Conservation (phyloP, 139 green algal genomes). For the Chlamydomonas schloesseri region DNA sequence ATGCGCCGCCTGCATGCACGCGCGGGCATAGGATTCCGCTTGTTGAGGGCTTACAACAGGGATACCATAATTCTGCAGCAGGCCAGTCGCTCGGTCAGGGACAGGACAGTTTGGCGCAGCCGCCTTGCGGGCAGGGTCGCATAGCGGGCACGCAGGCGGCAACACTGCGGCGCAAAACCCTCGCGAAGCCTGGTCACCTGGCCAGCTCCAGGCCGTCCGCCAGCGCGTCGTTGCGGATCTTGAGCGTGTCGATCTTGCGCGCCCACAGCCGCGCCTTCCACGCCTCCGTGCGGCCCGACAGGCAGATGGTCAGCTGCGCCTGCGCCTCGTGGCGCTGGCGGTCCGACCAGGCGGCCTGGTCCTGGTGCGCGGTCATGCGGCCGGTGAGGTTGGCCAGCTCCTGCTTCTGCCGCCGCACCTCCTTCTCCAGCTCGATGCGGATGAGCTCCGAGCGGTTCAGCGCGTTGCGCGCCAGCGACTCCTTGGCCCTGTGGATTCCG, state of each 20-base stretch:
- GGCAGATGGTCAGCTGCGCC: slow-evolving; percentile 53
- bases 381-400: slow-evolving; percentile 48
- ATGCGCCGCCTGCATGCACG: slow-evolving; percentile 25
- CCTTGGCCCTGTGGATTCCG: slow-evolving; percentile 59
- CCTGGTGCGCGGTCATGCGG: slow-evolving; percentile 51
- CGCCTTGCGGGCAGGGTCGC: too few species aligned
- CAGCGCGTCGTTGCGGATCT: slow-evolving; percentile 58
- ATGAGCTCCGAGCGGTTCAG: slow-evolving; percentile 68
- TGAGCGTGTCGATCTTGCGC: slow-evolving; percentile 66
- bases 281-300: slow-evolving; percentile 53
- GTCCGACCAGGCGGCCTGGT: slow-evolving; percentile 67
- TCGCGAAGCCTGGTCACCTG: slow-evolving; percentile 16
- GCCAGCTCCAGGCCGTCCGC: slow-evolving; percentile 62
- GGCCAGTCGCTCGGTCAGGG: too few species aligned
- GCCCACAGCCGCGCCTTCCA: slow-evolving; percentile 72
- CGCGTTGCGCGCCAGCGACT: slow-evolving; percentile 60
- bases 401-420: slow-evolving; percentile 46
- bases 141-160: too few species aligned
- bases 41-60: too few species aligned
- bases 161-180: too few species aligned
- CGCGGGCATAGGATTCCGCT: background rate
- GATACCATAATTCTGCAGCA: too few species aligned
- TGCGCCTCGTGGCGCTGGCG: slow-evolving; percentile 64
- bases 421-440: slow-evolving; percentile 67
- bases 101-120: too few species aligned